Base-by-base conservation (phyloP, 768 basidiomycete species). In the Suillus clintonianus region DNA sequence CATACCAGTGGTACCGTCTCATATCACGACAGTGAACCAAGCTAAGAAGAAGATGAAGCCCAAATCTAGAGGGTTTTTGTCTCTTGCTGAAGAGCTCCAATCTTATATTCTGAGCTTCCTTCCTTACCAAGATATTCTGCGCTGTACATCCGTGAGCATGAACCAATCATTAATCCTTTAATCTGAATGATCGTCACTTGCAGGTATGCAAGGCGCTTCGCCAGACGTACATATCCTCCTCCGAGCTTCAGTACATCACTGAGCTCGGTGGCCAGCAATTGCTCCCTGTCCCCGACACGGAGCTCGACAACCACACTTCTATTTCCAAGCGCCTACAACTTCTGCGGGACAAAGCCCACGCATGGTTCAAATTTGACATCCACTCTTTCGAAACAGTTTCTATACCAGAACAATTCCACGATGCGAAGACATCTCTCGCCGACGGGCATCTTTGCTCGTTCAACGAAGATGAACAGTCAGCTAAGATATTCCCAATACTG, bases 211-310 rank as follows among this genome's bases (percentile, higher is more conserved):
- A 37, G 11, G 6, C 61, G 9, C 56, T 62, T 47, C 50, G 30
- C 19, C 55, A 54, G 54, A 42, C 54, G 8, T 30, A 39, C 39
- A 56, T 22, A 11, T 32, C 32, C 22, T 62, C 62, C 13, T 27
- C 37, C n/a, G 56, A 47, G 42, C 62, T 60, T 41, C 62, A 59
- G 55, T 62, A 62, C 15, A 45, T 47, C 45, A 36, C 59, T n/a
- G 45, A 62, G 45, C 57, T 62, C 11, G 34, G 57, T 27, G 57
- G 43, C 36, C 41, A 59, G 19, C 56, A 59, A 36, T 34, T 62
- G 3, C 36, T 45, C n/a, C 42, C 56, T 15, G 56, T 59, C 42
- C 13, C 22, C 5, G 34, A 39, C 36, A 32, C 30, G 9, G 27
- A 41, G n/a, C 51, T 41, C 5, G 22, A 15, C 14, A 10, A 39